These are phyloP conservation scores for Capsicum chinense DNA, from an alignment of 257 asterid species.

Conservation along the genomic window DNA sequence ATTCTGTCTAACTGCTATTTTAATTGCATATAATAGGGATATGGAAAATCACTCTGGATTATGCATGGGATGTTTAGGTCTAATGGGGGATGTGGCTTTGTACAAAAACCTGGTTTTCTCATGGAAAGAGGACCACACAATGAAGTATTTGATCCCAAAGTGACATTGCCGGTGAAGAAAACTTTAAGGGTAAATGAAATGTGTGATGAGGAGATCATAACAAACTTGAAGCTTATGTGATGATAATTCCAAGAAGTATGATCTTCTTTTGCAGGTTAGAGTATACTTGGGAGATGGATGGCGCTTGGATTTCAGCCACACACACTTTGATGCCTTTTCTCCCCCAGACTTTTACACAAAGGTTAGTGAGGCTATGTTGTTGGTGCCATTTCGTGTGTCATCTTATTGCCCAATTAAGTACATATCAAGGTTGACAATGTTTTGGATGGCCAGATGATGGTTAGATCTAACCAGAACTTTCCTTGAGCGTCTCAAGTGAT, in stretches of 20 bases:
- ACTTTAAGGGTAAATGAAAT: slow-evolving; percentile 66
- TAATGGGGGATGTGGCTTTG: slow-evolving; percentile 88
- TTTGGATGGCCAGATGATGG: background rate
- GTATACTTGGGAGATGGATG: slow-evolving; percentile 96
- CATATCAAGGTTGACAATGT: background rate
- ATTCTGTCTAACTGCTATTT: background rate
- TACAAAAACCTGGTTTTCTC: slow-evolving; percentile 76
- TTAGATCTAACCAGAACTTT: background rate
- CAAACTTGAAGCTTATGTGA: background rate
- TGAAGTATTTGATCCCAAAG: slow-evolving; percentile 78
- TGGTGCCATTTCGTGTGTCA: background rate
- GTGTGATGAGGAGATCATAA: background rate
- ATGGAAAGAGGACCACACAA: slow-evolving; percentile 49
- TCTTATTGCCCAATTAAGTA: slow-evolving; percentile 1
- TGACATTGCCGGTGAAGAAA: slow-evolving; percentile 64
- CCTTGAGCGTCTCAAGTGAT: background rate
- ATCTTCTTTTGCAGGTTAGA: slow-evolving; percentile 52
- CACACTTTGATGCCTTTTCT: slow-evolving; percentile 87
- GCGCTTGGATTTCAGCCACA: slow-evolving; percentile 97
- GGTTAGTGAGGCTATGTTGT: slow-evolving; percentile 46
- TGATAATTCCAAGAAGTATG: background rate
- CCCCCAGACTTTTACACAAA: slow-evolving; percentile 97
- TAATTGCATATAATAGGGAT: slow-evolving; percentile 57
- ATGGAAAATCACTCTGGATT: slow-evolving; percentile 89
- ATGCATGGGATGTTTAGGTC: slow-evolving; percentile 96